Evolutionary conservation across 106 monocot genomes (phyloP).

Genomic region (Dactylorhiza incarnata): DNA sequence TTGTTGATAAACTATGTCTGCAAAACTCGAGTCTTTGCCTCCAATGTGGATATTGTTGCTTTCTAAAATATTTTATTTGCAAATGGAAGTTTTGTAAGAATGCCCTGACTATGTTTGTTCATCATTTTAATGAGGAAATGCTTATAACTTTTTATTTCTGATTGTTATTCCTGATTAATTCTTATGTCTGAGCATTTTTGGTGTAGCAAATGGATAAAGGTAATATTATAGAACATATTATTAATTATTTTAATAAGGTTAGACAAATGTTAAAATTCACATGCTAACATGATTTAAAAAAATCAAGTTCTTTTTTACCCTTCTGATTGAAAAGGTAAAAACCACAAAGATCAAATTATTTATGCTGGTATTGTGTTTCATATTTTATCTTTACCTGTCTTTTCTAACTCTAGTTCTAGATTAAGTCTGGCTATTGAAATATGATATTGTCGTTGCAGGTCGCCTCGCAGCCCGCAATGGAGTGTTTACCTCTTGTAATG

Average conservation of each 20-base stretch:
- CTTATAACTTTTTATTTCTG: neutral
- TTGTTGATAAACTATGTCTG: neutral
- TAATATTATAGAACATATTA: neutral
- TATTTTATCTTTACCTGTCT: neutral
- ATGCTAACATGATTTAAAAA: neutral
- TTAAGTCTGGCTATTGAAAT: neutral
- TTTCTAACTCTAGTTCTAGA: neutral
- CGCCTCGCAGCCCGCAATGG: conserved; percentile 95
- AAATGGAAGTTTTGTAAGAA: neutral
- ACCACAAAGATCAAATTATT: neutral
- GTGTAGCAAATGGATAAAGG: neutral
- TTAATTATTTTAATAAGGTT: neutral
- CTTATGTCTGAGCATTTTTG: neutral
- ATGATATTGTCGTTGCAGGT: conserved; percentile 41
- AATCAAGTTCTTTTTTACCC: neutral
- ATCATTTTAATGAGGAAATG: neutral
- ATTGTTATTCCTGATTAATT: neutral
- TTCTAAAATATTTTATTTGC: neutral
- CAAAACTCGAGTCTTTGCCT: neutral
- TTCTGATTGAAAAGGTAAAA: neutral
- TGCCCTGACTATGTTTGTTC: neutral
- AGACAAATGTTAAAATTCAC: neutral
- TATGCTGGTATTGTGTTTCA: neutral
- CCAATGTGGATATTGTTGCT: neutral
- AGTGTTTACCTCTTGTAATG: conserved; percentile 97